Base-by-base conservation (phyloP, 2,329 filamentous ascomycete genomes). In the Exophiala viscosa region DNA sequence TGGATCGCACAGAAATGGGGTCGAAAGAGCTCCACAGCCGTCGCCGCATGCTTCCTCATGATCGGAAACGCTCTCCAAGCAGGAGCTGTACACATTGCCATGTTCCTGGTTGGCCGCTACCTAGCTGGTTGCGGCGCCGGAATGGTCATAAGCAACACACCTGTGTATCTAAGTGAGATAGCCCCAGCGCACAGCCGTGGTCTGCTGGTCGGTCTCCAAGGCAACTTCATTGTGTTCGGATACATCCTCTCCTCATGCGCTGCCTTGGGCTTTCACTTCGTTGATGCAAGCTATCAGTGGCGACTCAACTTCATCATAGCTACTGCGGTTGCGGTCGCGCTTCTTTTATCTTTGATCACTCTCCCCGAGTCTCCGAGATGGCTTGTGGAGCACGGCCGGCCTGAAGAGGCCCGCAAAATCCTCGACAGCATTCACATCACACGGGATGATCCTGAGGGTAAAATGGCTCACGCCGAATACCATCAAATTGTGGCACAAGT, bases 141-240 rank as follows among this genome's bases (percentile, higher is more conserved):
- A n/a, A 60, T 61, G 50, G 38, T 60, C n/a, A 49, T 52, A 8
- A 48, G 17, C 36, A 54, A 48, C 35, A 43, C 33, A 7, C 54
- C 54, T 7, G 50, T 54, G 5, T 82, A 82, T 51, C 73, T 81
- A 14, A 75, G 70, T 46, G 79, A 82, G 60, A 80, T 81, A 50
- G 76, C 76, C 0, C 68, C 76, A 1, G 75, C 76, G 0, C 62
- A 69, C 7, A 67, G 69, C 46, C 73, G 78, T 34, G 78, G 78
- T n/a, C 65, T 81, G 11, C 80, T 81, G 32, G 32, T 33, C 32
- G 32, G 32, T n/a, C 60, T 63, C 9, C 61, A 65, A 23, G 64
- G 60, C 13, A 59, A 65, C 7, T 55, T 58, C 5, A 64, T 68
- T 35, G 61, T 63, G 13, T 28, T 52, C 0, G 65, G 64, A 1